Evolutionary conservation across 1,284 basidiomycete genomes (phyloP), one percentile per base, ranked within the genome.

Genomic region (Pterula multifida): DNA sequence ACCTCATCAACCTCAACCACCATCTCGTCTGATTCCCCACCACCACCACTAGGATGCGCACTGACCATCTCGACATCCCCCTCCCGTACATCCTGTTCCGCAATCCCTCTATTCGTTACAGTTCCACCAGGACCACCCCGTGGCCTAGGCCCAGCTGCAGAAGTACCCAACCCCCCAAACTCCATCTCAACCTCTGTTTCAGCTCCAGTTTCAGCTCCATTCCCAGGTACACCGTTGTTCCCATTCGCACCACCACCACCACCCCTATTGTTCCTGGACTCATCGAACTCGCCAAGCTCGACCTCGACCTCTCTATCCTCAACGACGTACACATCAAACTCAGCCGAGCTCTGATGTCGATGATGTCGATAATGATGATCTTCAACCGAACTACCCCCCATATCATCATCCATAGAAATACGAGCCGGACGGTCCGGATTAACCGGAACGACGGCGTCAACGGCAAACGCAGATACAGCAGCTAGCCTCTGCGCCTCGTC

Each of bases 151-250:
- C 6, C 28, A 1, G 49, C 48, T 3, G 24, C 28, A 4, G 45
- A 19, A 24, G 56, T 48, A 26, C 55, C 57, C 49, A 50, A 58
- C 52, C 57, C 54, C 47, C 78, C 78, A 0, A 42, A 42, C 39
- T 42, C 39, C 6, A 60, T 64, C 57, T 80, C 79, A 1, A 78
- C 75, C 54, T 79, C 79, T 0, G 76, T 79, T 61, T 78, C 79
- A 1, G 73, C 75, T 19, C 71, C 78, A 39, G 57, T 68, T 56
- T 60, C 74, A 47, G 36, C 47, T 19, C 44, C 36, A 48, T 53
- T 45, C 24, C 51, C 54, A 22, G 50, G 49, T 28, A 50, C 51
- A 36, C 23, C 46, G 13, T 36, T 32, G n/a, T 12, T 21, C 6
- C 35, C 46, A 4, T 21, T 36, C 28, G 39, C 52, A 28, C 48